These are phyloP conservation scores for Mucor racemosus DNA, from an alignment of 371 early-diverging fungal species.

Conservation along the genomic window DNA sequence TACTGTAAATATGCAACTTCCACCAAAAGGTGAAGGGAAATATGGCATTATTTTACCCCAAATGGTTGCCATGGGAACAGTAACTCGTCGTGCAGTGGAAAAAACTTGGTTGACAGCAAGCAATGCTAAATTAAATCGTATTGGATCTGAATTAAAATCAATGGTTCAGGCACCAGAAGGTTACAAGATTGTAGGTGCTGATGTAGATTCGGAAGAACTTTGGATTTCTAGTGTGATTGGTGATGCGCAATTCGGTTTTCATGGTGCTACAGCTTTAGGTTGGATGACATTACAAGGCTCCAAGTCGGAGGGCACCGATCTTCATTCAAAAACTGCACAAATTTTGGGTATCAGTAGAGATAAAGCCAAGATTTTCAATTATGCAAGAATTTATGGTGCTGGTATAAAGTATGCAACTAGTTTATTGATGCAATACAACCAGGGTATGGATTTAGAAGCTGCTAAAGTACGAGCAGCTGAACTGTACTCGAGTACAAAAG, in stretches of 20 bases:
- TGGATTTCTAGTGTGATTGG: conserved; percentile 97
- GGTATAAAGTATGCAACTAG: conserved; percentile 86
- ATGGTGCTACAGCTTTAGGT: conserved; percentile 94
- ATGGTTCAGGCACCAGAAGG: conserved; percentile 84
- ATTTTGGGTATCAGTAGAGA: conserved; percentile 90
- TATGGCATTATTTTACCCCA: conserved; percentile 92
- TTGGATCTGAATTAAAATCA: conserved; percentile 95
- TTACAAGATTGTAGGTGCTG: conserved; percentile 93
- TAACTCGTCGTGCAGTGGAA: conserved; percentile 96
- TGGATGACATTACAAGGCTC: conserved; percentile 98
- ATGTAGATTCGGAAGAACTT: conserved; percentile 97
- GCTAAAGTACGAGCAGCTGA: conserved; percentile 70
- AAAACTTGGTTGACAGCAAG: conserved; percentile 96
- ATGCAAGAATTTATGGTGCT: conserved; percentile 96
- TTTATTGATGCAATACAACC: conserved; percentile 82
- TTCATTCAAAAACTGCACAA: conserved; percentile 91
- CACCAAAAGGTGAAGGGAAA: conserved; percentile 37
- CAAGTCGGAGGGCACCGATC: conserved; percentile 88
- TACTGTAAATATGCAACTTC: conserved; percentile 50
- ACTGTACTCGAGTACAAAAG: conserved; percentile 88
- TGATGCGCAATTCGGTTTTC: conserved; percentile 92
- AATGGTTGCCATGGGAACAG: conserved; percentile 93
- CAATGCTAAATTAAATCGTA: conserved; percentile 87
- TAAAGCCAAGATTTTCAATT: conserved; percentile 96
- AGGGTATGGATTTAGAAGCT: conserved; percentile 67